Evolutionary conservation across 1,284 basidiomycete species (phyloP).

Genomic region (Flammula alnicola): DNA sequence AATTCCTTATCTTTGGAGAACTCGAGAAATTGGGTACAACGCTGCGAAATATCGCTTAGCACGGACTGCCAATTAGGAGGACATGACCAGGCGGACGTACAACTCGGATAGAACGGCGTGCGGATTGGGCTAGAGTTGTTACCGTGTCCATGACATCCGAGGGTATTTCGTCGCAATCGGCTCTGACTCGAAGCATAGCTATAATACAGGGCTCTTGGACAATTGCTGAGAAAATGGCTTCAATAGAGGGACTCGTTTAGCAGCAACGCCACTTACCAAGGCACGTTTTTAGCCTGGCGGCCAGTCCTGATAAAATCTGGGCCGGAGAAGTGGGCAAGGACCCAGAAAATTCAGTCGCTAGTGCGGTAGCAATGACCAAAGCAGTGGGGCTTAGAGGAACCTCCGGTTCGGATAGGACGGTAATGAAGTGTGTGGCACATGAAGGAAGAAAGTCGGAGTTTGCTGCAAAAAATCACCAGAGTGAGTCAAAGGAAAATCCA

Average conservation of each 20-base stretch:
- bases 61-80: neutral
- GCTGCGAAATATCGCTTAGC: slow-evolving; percentile 43
- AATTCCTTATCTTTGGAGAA: slow-evolving; percentile 47
- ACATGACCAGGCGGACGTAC: slow-evolving; percentile 41
- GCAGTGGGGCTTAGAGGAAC: slow-evolving; percentile 54
- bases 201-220: slow-evolving; percentile 74
- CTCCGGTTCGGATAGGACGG: slow-evolving; percentile 50
- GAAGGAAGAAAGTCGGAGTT: slow-evolving; percentile 47
- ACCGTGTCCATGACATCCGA: slow-evolving; percentile 47
- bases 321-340: slow-evolving; percentile 53
- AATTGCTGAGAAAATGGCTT: slow-evolving; percentile 45
- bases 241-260: neutral
- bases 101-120: slow-evolving; percentile 57
- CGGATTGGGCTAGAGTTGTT: slow-evolving; percentile 43
- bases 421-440: slow-evolving; percentile 54
- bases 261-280: slow-evolving; percentile 46
- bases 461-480: slow-evolving; percentile 41
- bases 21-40: slow-evolving; percentile 66
- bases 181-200: slow-evolving; percentile 66
- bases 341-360: slow-evolving; percentile 63
- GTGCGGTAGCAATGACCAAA: slow-evolving; percentile 65
- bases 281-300: slow-evolving; percentile 47
- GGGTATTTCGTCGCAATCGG: slow-evolving; percentile 60
- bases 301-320: slow-evolving; percentile 56
- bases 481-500: neutral